Evolutionary conservation across 768 basidiomycete genomes (phyloP), one percentile per base, ranked within the genome.

Genomic region (Rhizopogon vinicolor): DNA sequence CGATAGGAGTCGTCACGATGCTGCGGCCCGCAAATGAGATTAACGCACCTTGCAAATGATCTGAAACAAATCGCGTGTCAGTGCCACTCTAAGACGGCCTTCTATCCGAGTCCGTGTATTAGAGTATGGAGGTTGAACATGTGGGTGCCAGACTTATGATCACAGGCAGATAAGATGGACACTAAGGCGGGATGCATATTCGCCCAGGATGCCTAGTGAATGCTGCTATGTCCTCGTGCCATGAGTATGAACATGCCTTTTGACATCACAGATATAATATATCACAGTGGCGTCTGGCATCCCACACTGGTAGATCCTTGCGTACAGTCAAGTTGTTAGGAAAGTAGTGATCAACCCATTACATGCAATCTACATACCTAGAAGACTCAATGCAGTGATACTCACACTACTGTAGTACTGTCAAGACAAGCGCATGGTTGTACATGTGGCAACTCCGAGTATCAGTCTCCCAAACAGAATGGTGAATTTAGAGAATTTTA

Each of bases 1-100:
- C 74, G 83, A 49, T 83, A 75, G 57, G 73, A 73, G 60, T 77
- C 78, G 68, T 85, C 81, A 62, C 82, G 85, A 68, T n/a, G 56
- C 56, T 57, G 7, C 58, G 25, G 43, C 53, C 54, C n/a, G 29
- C 33, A 18, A 41, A 49, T 29, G 51, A 16, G 37, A 57, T 51
- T 39, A 55, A 37, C 9, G 41, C 28, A 25, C 25, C 25, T 25
- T 25, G 25, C 25, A n/a, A 62, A 10, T 37, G 35, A 37, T 37
- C 35, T 13, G 35, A 5, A 13, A 3, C 13, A 12, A 10, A 37
- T 37, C 35, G 35, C 35, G 12, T 5, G 10, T 12, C 12, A 37
- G 35, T 37, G 35, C 12, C 46, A 54, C 39, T 46, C 45, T 63
- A 69, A 64, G 44, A 22, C 19, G 35, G 29, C 49, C 25, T 33